Percentiles rank a stretch among this genome's conserved stretches.
Conservation (phyloP, 345 rosid species). For the Melaleuca alternifolia region DNA sequence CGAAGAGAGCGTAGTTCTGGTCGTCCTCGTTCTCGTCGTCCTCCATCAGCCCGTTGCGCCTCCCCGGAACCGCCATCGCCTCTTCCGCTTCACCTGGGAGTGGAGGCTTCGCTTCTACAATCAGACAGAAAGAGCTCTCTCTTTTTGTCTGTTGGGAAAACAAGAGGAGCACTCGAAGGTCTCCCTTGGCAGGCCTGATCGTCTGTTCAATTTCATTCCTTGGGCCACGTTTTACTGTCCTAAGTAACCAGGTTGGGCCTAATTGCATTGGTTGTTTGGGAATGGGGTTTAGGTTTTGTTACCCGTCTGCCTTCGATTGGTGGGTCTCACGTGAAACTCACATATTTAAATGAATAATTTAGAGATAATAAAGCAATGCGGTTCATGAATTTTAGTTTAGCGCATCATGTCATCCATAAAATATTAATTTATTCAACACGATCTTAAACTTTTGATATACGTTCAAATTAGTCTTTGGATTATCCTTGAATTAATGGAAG, state of each 20-base stretch:
- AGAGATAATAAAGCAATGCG: too few species aligned
- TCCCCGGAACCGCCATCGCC: conserved; percentile 71
- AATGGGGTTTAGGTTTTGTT: too few species aligned
- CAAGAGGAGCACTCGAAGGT: too few species aligned
- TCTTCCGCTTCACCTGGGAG: background rate
- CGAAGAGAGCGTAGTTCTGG: conserved; percentile 44
- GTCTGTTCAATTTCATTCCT: background rate
- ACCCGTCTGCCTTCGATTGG: too few species aligned
- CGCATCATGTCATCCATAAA: too few species aligned
- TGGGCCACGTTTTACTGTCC: background rate
- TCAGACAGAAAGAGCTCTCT: background rate
- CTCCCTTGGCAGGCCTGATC: background rate
- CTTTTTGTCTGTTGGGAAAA: background rate
- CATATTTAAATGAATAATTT: background rate
- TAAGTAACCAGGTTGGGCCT: background rate
- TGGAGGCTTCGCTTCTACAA: background rate
- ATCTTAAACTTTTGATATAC: too few species aligned
- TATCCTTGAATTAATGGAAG: too few species aligned
- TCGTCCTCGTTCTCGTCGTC: conserved; percentile 54
- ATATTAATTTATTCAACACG: too few species aligned
- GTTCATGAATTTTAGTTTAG: too few species aligned
- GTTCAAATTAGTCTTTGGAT: too few species aligned
- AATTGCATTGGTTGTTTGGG: background rate
- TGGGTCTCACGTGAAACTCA: background rate
- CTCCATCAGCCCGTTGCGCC: conserved; percentile 50